These are phyloP conservation scores for Medakamo hakoo DNA, from an alignment of 139 green algal species.

Conservation along the genomic window DNA sequence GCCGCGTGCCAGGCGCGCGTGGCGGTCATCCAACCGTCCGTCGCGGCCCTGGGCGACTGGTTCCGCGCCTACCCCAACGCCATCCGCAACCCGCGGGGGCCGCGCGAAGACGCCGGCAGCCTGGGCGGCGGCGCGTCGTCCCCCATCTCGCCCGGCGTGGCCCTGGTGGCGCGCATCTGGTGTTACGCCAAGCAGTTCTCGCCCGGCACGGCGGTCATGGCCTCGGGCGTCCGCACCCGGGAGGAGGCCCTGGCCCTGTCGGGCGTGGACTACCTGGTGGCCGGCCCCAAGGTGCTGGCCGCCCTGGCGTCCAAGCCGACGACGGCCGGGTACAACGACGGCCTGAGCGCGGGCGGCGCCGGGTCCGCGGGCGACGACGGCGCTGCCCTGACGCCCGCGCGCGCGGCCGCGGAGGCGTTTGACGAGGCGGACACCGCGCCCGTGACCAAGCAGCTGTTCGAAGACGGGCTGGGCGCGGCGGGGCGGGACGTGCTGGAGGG, in stretches of 20 bases:
- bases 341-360: conserved; percentile 6
- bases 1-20: conserved; percentile 55
- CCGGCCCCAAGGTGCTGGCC: conserved; percentile 29
- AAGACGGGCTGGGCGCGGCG: neutral
- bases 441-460: neutral
- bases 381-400: neutral
- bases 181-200: conserved; percentile 45
- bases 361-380: neutral
- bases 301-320: conserved; percentile 29
- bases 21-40: conserved; percentile 57
- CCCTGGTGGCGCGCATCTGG: conserved; percentile 53
- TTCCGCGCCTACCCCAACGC: conserved; percentile 61
- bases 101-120: conserved; percentile 43
- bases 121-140: conserved; percentile 18
- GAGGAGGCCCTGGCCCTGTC: conserved; percentile 52
- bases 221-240: conserved; percentile 46
- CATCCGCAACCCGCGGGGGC: conserved; percentile 54
- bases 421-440: neutral
- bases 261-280: conserved; percentile 60
- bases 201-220: conserved; percentile 63
- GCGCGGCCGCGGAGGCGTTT: neutral
- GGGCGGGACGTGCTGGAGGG: neutral
- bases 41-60: conserved; percentile 65
- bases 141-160: conserved; percentile 41
- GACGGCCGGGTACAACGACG: conserved; percentile 53